Percentiles rank a stretch among this genome's conserved stretches.
These are phyloP conservation scores for Candida berthetii DNA, from an alignment of 805 yeast genomes.

Conservation along the genomic window DNA sequence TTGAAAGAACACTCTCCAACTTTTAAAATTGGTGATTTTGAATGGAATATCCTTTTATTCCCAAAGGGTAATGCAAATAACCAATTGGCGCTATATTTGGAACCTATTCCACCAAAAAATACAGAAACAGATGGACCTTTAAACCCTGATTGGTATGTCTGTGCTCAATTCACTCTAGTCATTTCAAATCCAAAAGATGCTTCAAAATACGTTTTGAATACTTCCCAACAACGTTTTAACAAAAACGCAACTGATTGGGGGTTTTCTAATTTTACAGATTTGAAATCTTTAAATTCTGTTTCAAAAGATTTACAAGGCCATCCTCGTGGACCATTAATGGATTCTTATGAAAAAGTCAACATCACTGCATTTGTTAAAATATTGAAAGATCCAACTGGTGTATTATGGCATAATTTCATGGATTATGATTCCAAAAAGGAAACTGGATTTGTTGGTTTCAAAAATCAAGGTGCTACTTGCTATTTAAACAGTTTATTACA, in stretches of 20 bases:
- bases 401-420: constrained; percentile 82
- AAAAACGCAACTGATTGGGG: constrained; percentile 92
- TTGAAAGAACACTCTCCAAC: constrained; percentile 30
- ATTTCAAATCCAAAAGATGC: constrained; percentile 79
- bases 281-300: constrained; percentile 24
- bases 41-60: constrained; percentile 68
- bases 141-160: constrained; percentile 71
- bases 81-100: constrained; percentile 69
- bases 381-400: constrained; percentile 88
- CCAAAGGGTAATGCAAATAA: constrained; percentile 66
- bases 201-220: constrained; percentile 47
- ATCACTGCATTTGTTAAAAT: constrained; percentile 74
- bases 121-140: constrained; percentile 21
- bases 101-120: constrained; percentile 46
- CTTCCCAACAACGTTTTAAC: constrained; percentile 75
- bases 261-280: constrained; percentile 68
- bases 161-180: constrained; percentile 85
- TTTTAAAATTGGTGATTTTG: constrained; percentile 53
- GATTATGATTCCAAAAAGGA: constrained; percentile 81
- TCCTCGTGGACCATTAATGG: constrained; percentile 31
- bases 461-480: constrained; percentile 98
- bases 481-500: constrained; percentile 89
- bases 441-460: constrained; percentile 90
- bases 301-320: constrained; percentile 25
- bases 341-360: constrained; percentile 51